Conservation (phyloP, 768 basidiomycete genomes). For the Boletus insuetus region DNA sequence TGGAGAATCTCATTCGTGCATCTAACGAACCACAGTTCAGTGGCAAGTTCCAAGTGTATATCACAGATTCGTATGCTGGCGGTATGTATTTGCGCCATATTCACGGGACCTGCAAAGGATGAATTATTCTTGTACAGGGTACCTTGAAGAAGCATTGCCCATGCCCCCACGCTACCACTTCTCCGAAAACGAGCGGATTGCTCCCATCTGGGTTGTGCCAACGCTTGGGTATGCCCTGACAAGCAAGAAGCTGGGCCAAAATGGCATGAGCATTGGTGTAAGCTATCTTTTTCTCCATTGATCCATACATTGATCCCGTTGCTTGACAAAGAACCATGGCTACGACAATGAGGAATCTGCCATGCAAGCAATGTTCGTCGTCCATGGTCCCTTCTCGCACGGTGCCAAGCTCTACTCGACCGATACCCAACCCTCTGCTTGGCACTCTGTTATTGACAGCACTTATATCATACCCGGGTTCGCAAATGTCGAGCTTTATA, state of each 20-base stretch:
- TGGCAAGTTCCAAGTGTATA: slow-evolving; percentile 62
- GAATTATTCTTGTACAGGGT: not conserved
- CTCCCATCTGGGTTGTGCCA: slow-evolving; percentile 84
- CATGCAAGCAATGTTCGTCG: slow-evolving; percentile 91
- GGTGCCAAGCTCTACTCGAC: slow-evolving; percentile 52
- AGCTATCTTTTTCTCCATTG: slow-evolving; percentile 25
- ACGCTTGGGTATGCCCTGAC: slow-evolving; percentile 79
- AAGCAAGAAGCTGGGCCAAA: slow-evolving; percentile 54
- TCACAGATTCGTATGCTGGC: slow-evolving; percentile 22
- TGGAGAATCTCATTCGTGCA: slow-evolving; percentile 52
- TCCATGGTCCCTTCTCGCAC: slow-evolving; percentile 83
- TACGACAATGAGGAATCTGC: slow-evolving; percentile 76
- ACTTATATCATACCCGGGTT: slow-evolving; percentile 79
- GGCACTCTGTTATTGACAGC: slow-evolving; percentile 60
- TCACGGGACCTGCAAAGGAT: not conserved
- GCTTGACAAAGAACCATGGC: slow-evolving; percentile 67
- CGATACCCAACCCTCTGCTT: slow-evolving; percentile 27
- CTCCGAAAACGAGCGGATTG: slow-evolving; percentile 68
- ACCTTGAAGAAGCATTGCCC: slow-evolving; percentile 12
- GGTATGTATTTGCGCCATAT: slow-evolving; percentile 1
- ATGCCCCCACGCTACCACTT: slow-evolving; percentile 87
- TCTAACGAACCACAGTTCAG: slow-evolving; percentile 40
- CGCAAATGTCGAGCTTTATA: slow-evolving; percentile 82
- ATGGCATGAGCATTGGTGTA: slow-evolving; percentile 74
- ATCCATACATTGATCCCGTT: not conserved